A percentile compares a stretch with the other conserved stretches of the same genome.
Conservation (phyloP, 768 basidiomycete species). For the Rhodotorula babjevae region DNA sequence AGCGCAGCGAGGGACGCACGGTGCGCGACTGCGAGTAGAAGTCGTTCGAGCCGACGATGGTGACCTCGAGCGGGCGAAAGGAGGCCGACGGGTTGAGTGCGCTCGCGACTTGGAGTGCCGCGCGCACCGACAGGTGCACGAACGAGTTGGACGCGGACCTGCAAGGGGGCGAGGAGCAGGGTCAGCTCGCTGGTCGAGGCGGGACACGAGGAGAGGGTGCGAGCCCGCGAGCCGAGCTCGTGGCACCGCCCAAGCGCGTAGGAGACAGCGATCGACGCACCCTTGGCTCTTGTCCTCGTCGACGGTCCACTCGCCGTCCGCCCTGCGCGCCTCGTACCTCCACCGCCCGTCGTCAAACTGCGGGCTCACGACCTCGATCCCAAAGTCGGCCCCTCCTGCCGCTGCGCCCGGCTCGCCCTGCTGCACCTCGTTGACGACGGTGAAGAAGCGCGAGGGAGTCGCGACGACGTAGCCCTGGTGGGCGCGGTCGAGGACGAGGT, state of each 20-base stretch:
- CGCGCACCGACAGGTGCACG: conserved; percentile 76
- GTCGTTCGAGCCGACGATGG: conserved; percentile 88
- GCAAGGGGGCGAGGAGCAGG: background rate
- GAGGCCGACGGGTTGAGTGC: conserved; percentile 49
- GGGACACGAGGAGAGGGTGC: too few species aligned
- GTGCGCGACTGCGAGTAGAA: conserved; percentile 91
- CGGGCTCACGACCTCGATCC: conserved; percentile 74
- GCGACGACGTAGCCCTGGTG: conserved; percentile 85
- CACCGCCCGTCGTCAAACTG: conserved; percentile 69
- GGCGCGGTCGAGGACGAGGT: conserved; percentile 84
- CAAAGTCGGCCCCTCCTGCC: conserved; percentile 45
- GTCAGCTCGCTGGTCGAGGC: too few species aligned
- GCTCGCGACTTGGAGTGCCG: conserved; percentile 30
- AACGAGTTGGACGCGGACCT: conserved; percentile 65
- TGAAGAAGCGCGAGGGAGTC: conserved; percentile 90
- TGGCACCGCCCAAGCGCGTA: background rate
- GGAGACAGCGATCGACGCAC: conserved; percentile 9
- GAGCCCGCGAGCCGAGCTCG: too few species aligned
- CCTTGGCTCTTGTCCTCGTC: background rate
- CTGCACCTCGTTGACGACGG: conserved; percentile 54
- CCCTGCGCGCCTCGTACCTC: conserved; percentile 31
- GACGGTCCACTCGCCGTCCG: conserved; percentile 17
- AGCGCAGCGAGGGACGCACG: conserved; percentile 50
- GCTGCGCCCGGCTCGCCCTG: background rate
- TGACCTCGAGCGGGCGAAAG: conserved; percentile 61